Base-by-base conservation (phyloP, 768 basidiomycete genomes). In the Leucocoprinus birnbaumii region DNA sequence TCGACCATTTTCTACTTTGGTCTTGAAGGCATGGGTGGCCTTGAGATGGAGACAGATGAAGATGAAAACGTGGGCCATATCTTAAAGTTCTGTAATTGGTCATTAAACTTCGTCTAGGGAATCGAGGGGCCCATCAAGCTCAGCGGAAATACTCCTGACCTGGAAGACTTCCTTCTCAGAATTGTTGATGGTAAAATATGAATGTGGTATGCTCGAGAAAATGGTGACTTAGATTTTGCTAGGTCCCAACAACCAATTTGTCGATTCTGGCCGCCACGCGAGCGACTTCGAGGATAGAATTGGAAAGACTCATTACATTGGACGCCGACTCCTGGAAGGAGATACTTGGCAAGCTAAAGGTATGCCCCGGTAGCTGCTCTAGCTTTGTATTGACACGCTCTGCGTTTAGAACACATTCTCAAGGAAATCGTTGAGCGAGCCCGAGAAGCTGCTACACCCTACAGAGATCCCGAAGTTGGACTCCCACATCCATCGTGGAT, bases 1-100 rank as follows among this genome's bases (percentile, higher is more conserved):
- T 92, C 94, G 1, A 74, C 88, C 1, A 80, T 98, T 49, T 96
- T 93, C 65, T 96, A 98, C 64, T 71, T 89, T 59, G 94, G 93
- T 0, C 70, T 95, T 26, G 94, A 98, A 62, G 95, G 94, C 0
- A 71, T 94, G 1, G 94, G 96, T 13, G 84, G 80, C 2, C 57
- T 98, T 22, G 84, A 89, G 55, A 79, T 97, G 77, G 86, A 89
- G 48, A 88, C 84, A 0, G 85, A 86, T 27, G 85, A 87, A 62
- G 74, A 86, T 48, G 83, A 89, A 58, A 81, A 89, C 67, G 92
- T 93, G 60, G 21, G 81, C 68, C 14, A 19, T 18, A 34, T 45
- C 16, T 6, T 24, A 18, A 45, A 27, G 51, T 34, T 62, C 18
- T 61, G 48, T 26, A 19, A 19, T 52, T 42, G 22, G 16, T 44